phyloP scores from a whole-genome alignment of 352 stramenopile genomes.

The Blastocystis sp. region DNA sequence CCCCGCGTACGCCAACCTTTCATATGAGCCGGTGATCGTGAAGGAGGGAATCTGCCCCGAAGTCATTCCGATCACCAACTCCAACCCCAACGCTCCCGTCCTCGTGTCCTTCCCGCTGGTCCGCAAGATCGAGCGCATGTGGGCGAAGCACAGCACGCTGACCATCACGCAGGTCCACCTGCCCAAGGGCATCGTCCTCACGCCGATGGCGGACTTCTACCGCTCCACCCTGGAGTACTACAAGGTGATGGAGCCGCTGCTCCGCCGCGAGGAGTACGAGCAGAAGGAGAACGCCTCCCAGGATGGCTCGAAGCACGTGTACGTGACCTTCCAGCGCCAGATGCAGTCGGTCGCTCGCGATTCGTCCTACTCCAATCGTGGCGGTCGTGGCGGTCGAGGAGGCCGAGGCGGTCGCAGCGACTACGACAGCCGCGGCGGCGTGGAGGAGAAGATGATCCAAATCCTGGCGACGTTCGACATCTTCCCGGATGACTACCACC shows the following conservation, averaged over 20 bases:
- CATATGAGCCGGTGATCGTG: conserved; percentile 95
- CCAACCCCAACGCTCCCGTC: background rate
- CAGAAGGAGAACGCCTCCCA: background rate
- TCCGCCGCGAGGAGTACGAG: conserved; percentile 88
- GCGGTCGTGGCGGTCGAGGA: no score
- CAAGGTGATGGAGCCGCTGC: conserved; percentile 94
- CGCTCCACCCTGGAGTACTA: conserved; percentile 92
- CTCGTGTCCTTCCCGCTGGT: conserved; percentile 75
- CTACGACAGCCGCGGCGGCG: no score
- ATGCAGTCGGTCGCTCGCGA: no score
- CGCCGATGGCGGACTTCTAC: conserved; percentile 75
- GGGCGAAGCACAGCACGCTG: conserved; percentile 84
- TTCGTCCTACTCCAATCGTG: no score
- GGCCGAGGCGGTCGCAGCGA: no score
- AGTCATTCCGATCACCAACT: no score
- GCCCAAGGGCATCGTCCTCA: conserved; percentile 76
- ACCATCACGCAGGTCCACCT: conserved; percentile 77
- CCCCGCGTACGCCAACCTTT: conserved; percentile 95
- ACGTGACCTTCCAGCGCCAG: conserved; percentile 48
- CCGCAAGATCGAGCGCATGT: conserved; percentile 84
- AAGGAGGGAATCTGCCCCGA: conserved; percentile 78
- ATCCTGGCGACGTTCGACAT: no score
- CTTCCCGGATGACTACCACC: no score
- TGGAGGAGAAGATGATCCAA: no score
- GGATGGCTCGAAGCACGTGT: conserved; percentile 63